Base-by-base conservation (phyloP, 164 flowering plant species). In the Tetracentron sinense region DNA sequence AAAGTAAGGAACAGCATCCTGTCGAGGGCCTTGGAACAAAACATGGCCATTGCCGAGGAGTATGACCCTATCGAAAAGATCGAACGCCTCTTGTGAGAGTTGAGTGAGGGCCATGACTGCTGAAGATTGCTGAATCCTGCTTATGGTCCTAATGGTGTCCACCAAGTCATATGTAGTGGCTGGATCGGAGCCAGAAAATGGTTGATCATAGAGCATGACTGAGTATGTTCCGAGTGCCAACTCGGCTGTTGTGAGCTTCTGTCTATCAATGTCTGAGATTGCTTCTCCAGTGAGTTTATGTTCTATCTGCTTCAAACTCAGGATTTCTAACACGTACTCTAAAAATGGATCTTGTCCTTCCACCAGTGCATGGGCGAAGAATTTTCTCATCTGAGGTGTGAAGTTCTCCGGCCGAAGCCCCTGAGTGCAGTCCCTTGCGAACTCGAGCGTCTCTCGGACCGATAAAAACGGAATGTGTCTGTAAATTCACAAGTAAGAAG, bases 291-390 rank as follows among this genome's bases (percentile, higher is more conserved):
- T 60, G 7, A 74, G 74, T 42, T 63, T 29, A 20, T 70, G 68
- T 47, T 74, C 63, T 46, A 74, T 67, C 2, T 54, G 63, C 48
- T 70, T 74, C 49, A 74, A 65, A 48, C 51, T 61, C 52, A 74
- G 57, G 52, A 70, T 74, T 60, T 66, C 60, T 15, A 66, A 30
- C 3, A 74, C 69, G 38, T 64, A 67, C 67, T 67, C 78, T 22
- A 75, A 49, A 63, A 75, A 68, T 21, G 78, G 75, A 42, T 75
- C 75, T 48, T 75, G 78, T 58, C 75, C 78, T 42, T 75, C 78
- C 12, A 75, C 72, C 22, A 71, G 72, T 31, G 75, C 78, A 75
- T 71, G 70, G 6, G 78, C 75, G 21, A 75, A 71, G 63, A 75
- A 71, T 60, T 74, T 71, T 58, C 75, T 75, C 78, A 71, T 75